phyloP scores from a whole-genome alignment of 352 stramenopile species.

The Phytophthora palmivora region DNA sequence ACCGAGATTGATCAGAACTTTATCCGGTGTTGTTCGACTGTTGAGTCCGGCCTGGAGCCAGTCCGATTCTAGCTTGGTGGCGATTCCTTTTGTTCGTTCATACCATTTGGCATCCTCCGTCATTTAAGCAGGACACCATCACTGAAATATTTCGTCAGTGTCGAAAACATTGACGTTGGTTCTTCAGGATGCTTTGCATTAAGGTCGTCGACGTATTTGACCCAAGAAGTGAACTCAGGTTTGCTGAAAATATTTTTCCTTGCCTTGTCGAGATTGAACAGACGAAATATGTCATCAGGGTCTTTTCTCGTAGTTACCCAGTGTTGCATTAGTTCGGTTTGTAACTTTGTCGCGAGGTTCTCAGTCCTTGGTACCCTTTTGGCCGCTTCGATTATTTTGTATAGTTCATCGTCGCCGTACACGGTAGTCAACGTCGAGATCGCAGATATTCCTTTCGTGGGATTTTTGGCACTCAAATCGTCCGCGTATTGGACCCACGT shows the following conservation, averaged over 20 bases:
- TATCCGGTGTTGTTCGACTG: neutral
- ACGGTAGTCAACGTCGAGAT: neutral
- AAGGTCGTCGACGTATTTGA: slow-evolving; percentile 11
- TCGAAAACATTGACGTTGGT: neutral
- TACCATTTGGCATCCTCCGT: neutral
- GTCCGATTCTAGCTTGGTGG: neutral
- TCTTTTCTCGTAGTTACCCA: slow-evolving; percentile 3
- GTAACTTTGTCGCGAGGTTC: neutral
- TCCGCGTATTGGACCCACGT: slow-evolving; percentile 1
- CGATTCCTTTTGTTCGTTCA: neutral
- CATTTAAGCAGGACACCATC: neutral
- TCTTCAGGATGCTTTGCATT: slow-evolving; percentile 5
- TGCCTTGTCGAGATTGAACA: neutral
- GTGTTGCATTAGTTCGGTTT: neutral
- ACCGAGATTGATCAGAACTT: neutral
- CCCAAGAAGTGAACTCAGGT: neutral
- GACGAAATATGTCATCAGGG: neutral
- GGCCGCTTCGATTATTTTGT: neutral
- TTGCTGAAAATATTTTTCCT: neutral
- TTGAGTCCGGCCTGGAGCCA: neutral
- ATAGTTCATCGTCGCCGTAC: neutral
- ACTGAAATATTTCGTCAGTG: neutral
- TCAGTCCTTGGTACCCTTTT: neutral
- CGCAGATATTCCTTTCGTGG: neutral
- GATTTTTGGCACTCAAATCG: slow-evolving; percentile 2